These are phyloP conservation scores for Fistulinella prunicolor DNA, from an alignment of 768 basidiomycete species.

Conservation along the genomic window DNA sequence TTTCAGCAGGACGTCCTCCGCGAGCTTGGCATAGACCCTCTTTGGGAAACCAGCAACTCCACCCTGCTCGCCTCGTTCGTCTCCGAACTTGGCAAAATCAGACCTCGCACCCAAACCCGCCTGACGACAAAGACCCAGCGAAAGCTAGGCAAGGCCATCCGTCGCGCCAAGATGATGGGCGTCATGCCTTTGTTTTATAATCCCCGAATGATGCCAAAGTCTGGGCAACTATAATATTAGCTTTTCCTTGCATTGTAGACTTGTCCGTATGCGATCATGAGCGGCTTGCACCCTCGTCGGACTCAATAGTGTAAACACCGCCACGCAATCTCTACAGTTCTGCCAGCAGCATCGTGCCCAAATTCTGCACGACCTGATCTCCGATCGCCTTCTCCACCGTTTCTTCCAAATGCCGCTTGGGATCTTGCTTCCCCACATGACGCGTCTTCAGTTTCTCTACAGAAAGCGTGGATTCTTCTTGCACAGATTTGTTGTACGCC, in stretches of 20 bases:
- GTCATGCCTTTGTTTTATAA: slow-evolving; percentile 55
- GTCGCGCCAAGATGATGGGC: slow-evolving; percentile 90
- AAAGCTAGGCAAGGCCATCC: slow-evolving; percentile 77
- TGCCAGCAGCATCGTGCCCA: slow-evolving; percentile 92
- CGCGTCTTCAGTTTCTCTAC: slow-evolving; percentile 93
- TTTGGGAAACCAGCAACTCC: slow-evolving; percentile 63
- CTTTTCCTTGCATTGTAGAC: too few relatives aligned
- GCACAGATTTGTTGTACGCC: slow-evolving; percentile 96
- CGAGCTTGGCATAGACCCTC: slow-evolving; percentile 69
- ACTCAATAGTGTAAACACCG: too few relatives aligned
- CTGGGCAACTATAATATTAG: too few relatives aligned
- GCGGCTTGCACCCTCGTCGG: too few relatives aligned
- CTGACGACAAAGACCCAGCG: slow-evolving; percentile 81
- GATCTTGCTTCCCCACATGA: slow-evolving; percentile 97
- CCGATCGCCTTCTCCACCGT: slow-evolving; percentile 98
- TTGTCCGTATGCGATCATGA: too few relatives aligned
- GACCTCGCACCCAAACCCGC: slow-evolving; percentile 60
- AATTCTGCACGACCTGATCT: slow-evolving; percentile 92
- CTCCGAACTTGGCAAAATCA: slow-evolving; percentile 79
- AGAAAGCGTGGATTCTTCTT: slow-evolving; percentile 96
- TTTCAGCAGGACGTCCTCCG: slow-evolving; percentile 64
- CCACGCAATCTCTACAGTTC: slow-evolving; percentile 62
- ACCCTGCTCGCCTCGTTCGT: slow-evolving; percentile 55
- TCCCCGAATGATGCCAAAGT: slow-evolving; percentile 25
- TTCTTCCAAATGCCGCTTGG: slow-evolving; percentile 96